Percentiles rank a stretch among this genome's conserved stretches.
phyloP scores from a whole-genome alignment of 2,329 filamentous ascomycete genomes.

The Lecanoromycetidae sp. region DNA sequence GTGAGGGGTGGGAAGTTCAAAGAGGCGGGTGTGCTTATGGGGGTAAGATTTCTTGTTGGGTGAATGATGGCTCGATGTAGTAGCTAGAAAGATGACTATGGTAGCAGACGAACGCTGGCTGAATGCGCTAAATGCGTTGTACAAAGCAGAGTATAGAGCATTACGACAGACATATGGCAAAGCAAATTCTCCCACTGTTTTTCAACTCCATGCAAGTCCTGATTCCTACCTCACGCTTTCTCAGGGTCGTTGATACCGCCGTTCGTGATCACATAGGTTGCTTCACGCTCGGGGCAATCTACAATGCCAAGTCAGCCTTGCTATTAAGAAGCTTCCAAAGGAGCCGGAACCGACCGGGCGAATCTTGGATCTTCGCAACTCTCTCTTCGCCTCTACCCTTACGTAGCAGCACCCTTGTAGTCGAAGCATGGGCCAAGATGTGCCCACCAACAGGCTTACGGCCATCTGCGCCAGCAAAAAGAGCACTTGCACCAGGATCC shows the following conservation, averaged over 20 bases:
- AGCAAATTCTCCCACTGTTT: neutral
- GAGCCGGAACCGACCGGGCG: constrained; percentile 40
- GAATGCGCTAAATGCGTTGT: neutral
- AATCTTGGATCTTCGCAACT: constrained; percentile 57
- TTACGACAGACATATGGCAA: neutral
- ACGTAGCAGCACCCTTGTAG: constrained; percentile 52
- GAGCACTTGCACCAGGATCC: constrained; percentile 54
- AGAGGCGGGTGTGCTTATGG: constrained; percentile 16
- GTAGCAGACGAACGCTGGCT: neutral
- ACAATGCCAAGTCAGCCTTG: neutral
- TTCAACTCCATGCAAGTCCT: too few species aligned
- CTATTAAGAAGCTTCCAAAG: neutral
- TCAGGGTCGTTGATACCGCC: constrained; percentile 58
- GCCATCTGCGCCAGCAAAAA: constrained; percentile 56
- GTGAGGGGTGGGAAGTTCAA: constrained; percentile 16
- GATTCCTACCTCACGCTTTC: constrained; percentile 35
- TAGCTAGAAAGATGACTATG: too few species aligned
- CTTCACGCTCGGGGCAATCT: constrained; percentile 58
- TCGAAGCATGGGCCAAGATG: constrained; percentile 56
- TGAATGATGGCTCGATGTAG: too few species aligned
- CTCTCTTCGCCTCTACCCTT: constrained; percentile 59
- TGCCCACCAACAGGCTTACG: constrained; percentile 56
- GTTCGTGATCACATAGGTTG: constrained; percentile 58
- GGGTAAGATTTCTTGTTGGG: constrained; percentile 16
- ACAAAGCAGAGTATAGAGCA: neutral